Base-by-base conservation (phyloP, 2,329 filamentous ascomycete genomes). In the Trichoderma simmonsii region DNA sequence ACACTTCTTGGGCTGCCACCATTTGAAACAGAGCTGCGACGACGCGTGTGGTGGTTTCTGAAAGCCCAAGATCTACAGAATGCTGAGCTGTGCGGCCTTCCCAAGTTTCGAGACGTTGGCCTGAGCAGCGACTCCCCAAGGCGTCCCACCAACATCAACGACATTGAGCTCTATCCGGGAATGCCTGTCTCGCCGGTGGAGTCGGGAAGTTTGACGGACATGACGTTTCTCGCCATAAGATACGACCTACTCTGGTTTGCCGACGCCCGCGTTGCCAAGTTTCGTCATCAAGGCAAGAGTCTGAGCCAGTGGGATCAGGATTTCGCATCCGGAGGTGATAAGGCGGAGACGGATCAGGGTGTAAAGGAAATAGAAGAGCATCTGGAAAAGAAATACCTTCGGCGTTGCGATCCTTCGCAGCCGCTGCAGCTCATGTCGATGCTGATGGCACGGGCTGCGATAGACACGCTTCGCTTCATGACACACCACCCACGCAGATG, bases 361-460 rank as follows among this genome's bases (percentile, higher is more conserved):
- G 61, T 51, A 21, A 51, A 51, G 43, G 43, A 51, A 51, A 21
- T 51, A 51, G 43, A 51, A 51, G 43, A 51, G 43, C n/a, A 51
- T 51, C 43, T 51, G n/a, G 43, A 51, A 12, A 51, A 12, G 1
- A 51, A 51, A 12, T 63, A 63, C 24, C 61, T 63, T 28, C 36
- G 61, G 61, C 61, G 36, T 30, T 63, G 61, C 61, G 61, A 63
- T 30, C 61, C 61, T 48, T 63, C 61, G 24, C 61, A 63, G 18
- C 61, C 61, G 36, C 61, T 63, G 61, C 61, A 63, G 36, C 61
- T 63, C 0, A 63, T 63, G 61, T 63, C 61, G 36, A 48, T 43
- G 61, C 61, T 63, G 61, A 63, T 63, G 61, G 61, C 61, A 63
- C 61, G 61, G 61, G 36, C 61, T 30, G 61, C 61, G 61, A 63